phyloP scores from a whole-genome alignment of 345 rosid genomes.

The Eucalyptus sp. region DNA sequence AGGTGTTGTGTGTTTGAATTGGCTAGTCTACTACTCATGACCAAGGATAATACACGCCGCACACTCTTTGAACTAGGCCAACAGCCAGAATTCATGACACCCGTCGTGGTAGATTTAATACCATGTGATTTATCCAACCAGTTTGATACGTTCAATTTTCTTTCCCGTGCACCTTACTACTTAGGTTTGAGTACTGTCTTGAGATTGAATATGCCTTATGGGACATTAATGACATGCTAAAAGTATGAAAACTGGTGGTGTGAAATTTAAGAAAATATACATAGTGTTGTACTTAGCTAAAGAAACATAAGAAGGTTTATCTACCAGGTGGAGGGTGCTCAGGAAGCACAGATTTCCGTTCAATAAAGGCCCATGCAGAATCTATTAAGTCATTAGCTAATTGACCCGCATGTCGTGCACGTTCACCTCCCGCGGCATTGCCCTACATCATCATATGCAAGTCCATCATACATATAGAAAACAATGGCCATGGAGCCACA shows the following conservation, averaged over 20 bases:
- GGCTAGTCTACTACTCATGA: background rate
- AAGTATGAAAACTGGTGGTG: background rate
- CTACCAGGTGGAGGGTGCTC: conserved; percentile 67
- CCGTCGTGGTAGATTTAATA: background rate
- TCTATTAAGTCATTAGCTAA: conserved; percentile 58
- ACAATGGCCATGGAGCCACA: background rate
- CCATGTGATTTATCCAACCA: background rate
- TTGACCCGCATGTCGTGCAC: conserved; percentile 52
- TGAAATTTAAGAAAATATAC: background rate
- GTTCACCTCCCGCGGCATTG: conserved; percentile 90
- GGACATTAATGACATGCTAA: background rate
- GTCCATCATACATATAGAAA: background rate
- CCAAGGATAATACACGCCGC: background rate
- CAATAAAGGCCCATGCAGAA: conserved; percentile 46
- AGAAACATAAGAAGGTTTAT: background rate
- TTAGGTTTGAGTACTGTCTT: background rate
- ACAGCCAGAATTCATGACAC: background rate
- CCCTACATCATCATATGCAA: conserved; percentile 39
- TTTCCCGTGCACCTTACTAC: background rate
- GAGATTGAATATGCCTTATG: background rate
- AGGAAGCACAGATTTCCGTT: conserved; percentile 52
- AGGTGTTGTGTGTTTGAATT: background rate
- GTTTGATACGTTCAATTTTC: background rate
- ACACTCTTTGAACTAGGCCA: background rate
- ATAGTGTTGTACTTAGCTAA: background rate